Evolutionary conservation across 352 stramenopile genomes (phyloP), one percentile per base, ranked within the genome.

Genomic region (Thraustotheca clavata): DNA sequence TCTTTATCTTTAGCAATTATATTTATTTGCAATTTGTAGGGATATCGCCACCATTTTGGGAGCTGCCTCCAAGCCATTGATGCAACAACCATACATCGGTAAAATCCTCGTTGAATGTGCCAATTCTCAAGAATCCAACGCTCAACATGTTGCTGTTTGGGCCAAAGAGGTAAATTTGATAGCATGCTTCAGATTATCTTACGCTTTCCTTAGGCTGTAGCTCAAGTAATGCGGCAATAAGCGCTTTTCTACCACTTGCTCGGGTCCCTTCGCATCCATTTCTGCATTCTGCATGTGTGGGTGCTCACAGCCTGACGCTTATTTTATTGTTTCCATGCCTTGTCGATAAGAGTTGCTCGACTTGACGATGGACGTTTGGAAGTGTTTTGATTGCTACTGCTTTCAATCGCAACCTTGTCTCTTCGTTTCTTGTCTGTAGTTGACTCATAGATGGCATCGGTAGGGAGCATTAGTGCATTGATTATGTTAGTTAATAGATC

Each of bases 31-130:
- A 48, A 67, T 49, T 59, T 70, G 49, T 70, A 92, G 83, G 40
- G 83, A 92, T 65, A 89, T 92, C 78, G 80, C 76, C 22, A 80
- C 89, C 69, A 77, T 83, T 20, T 82, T 92, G 60, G 83, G 83
- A 55, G 79, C 77, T 60, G 57, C 73, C n/a, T 75, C 89, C 61
- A 78, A 80, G 35, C 68, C 69, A 35, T 47, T 89, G 57, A 80
- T 83, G 40, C 76, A 80, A 65, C 77, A 88, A 60, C 73, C 77
- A 68, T 92, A 88, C 49, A 80, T 88, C 14, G 73, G 80, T 59
- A 73, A 87, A 63, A 74, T 92, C 29, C 71, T 92, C 67, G 79
- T 76, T 50, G 83, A 92, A 48, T 90, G 80, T 41, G 76, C 77
- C 47, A 85, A 87, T 61, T 32, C 67, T 31, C 69, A 88, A 40